Percentiles rank a stretch among this genome's conserved stretches.
Conservation (phyloP, 805 yeast genomes). For the Nakazawaea ishiwadae region DNA sequence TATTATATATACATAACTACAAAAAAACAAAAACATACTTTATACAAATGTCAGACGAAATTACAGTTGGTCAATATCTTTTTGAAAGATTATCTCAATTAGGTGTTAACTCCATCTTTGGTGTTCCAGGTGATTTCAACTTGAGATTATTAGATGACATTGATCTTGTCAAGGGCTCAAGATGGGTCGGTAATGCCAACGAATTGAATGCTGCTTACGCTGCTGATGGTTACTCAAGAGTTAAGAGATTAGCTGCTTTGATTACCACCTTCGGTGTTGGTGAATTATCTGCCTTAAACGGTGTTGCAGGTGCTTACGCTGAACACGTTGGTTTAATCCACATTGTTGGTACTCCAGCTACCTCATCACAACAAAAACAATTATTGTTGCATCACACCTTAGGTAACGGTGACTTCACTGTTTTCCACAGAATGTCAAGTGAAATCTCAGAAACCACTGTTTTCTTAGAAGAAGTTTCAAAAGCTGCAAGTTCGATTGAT, state of each 20-base stretch:
- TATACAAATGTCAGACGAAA: slow-evolving; percentile 10
- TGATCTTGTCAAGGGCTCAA: slow-evolving; percentile 67
- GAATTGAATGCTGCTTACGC: slow-evolving; percentile 87
- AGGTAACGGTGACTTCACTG: slow-evolving; percentile 79
- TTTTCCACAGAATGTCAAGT: slow-evolving; percentile 74
- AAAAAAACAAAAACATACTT: slow-evolving; percentile 5
- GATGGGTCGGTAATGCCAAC: slow-evolving; percentile 91
- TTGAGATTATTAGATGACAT: slow-evolving; percentile 65
- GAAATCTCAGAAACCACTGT: slow-evolving; percentile 65
- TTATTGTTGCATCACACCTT: slow-evolving; percentile 76
- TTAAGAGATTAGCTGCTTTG: slow-evolving; percentile 69
- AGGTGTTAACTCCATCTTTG: slow-evolving; percentile 66
- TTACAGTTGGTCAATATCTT: slow-evolving; percentile 70
- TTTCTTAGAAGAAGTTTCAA: slow-evolving; percentile 54
- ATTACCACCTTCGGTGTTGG: slow-evolving; percentile 92
- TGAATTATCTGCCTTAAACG: slow-evolving; percentile 78
- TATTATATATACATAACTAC: not conserved
- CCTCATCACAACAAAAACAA: slow-evolving; percentile 66
- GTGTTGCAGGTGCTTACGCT: slow-evolving; percentile 84
- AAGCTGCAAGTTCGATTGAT: slow-evolving; percentile 72
- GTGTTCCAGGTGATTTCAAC: slow-evolving; percentile 83
- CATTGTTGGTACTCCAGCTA: slow-evolving; percentile 83
- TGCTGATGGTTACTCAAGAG: slow-evolving; percentile 84
- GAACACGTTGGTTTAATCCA: slow-evolving; percentile 85
- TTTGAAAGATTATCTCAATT: slow-evolving; percentile 77